These are phyloP conservation scores for Drosera spatulata DNA, from an alignment of 179 eudicot species.

Conservation along the genomic window DNA sequence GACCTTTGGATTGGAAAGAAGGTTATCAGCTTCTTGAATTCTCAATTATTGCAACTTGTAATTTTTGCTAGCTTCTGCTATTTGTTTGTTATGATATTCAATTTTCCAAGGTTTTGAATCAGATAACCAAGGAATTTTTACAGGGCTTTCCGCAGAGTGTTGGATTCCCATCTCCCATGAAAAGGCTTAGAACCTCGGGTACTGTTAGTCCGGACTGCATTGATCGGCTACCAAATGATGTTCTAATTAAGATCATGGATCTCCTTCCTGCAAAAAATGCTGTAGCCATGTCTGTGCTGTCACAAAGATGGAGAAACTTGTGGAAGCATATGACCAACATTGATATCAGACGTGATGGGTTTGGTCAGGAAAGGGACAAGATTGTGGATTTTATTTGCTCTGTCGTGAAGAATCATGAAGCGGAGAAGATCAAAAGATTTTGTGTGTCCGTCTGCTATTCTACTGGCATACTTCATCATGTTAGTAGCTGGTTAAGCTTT, in stretches of 20 bases:
- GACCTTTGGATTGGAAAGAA: too few relatives aligned
- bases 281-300: conserved; percentile 5
- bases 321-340: conserved; percentile 12
- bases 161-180: not conserved
- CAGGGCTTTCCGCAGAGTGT: not conserved
- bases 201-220: conserved; percentile 2
- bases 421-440: not conserved
- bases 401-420: not conserved
- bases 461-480: not conserved
- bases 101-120: not conserved
- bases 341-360: conserved; percentile 7
- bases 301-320: conserved; percentile 13
- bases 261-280: conserved; percentile 16
- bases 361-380: not conserved
- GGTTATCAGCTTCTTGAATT: too few relatives aligned
- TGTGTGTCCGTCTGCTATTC: conserved; percentile 8
- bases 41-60: too few relatives aligned
- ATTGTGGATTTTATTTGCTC: conserved; percentile 1
- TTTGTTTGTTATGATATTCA: too few relatives aligned
- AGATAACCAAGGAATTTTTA: not conserved
- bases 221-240: conserved; percentile 8
- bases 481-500: conserved; percentile 5
- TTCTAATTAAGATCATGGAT: conserved; percentile 10
- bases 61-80: too few relatives aligned
- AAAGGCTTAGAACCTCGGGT: not conserved